Conservation (phyloP, 129 eudicot species). For the Sambucus nigra region DNA sequence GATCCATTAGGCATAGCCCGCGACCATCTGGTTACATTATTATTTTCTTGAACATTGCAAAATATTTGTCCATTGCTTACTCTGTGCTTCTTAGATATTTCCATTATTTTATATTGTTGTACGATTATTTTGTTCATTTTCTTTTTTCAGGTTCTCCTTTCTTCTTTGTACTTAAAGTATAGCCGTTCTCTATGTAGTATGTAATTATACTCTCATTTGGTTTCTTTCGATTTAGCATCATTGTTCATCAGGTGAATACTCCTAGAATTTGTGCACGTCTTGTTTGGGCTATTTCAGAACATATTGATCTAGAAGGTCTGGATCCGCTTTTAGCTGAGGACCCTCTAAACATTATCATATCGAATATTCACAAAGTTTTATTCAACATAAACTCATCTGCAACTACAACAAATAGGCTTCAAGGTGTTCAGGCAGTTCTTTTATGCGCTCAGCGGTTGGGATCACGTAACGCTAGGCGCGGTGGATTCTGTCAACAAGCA, state of each 20-base stretch:
- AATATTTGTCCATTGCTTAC: too few species aligned
- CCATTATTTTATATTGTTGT: constrained; percentile 2
- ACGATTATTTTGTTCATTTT: neutral
- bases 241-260: constrained; percentile 57
- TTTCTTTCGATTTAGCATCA: constrained; percentile 7
- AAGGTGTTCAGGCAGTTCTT: constrained; percentile 93
- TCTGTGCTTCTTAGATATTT: too few species aligned
- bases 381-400: constrained; percentile 70
- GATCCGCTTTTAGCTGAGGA: constrained; percentile 97
- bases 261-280: constrained; percentile 90
- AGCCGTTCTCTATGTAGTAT: neutral
- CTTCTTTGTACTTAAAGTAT: neutral
- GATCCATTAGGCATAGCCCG: constrained; percentile 80
- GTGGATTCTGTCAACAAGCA: constrained; percentile 95
- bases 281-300: constrained; percentile 93
- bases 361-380: constrained; percentile 88
- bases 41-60: too few species aligned
- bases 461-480: constrained; percentile 77
- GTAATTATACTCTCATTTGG: neutral
- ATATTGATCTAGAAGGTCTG: constrained; percentile 86
- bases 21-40: constrained; percentile 78
- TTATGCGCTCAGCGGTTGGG: constrained; percentile 84
- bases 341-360: constrained; percentile 64
- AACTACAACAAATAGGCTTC: constrained; percentile 73
- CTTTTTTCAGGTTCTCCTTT: neutral